Base-by-base conservation (phyloP, 495 filamentous ascomycete species). In the Elasticomyces elasticus region DNA sequence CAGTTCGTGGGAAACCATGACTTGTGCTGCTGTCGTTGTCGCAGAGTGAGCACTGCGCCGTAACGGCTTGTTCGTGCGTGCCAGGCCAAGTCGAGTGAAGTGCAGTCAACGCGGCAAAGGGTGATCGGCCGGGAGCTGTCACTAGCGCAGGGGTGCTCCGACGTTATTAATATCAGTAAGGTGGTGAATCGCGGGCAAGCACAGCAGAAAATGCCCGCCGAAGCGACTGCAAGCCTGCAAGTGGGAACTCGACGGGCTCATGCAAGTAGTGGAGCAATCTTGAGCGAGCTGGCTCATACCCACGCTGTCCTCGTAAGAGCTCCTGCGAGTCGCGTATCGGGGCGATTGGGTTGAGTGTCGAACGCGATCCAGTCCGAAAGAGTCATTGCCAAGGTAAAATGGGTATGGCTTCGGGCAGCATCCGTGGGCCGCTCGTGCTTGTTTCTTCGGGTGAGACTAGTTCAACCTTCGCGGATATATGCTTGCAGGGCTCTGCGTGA, bases 121-220 rank as follows among this genome's bases (percentile, higher is more conserved):
- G 19, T 40, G 35, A 40, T 40, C 35, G 35, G 2, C 35, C 35
- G 35, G 35, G 35, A 15, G 35, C 4, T 5, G 5, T 12, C 35
- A 5, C 35, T 40, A 40, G 35, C 35, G 35, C 35, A 40, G 35
- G 35, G 35, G 35, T 3, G 5, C 5, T 5, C 13, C 35, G 2
- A 12, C 17, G 42, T 45, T 45, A 45, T 45, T 45, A 45, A 45
- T 45, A 45, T 45, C 20, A 9, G 19, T 26, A 7, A 45, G 42
- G 19, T 7, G 12, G 4, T 17, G 20, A 4, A 23, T 45, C 35
- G 7, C 30, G 15, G 7, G 30, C 30, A 7, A 33, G 30, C 30
- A 15, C 7, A 15, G 30, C 15, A 7, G 30, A 7, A 7, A 15
- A 33, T 33, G n/a, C n/a, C n/a, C n/a, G n/a, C n/a, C n/a, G n/a